These are phyloP conservation scores for Arthrinium puccinioides DNA, from an alignment of 2,329 filamentous ascomycete species.

Conservation along the genomic window DNA sequence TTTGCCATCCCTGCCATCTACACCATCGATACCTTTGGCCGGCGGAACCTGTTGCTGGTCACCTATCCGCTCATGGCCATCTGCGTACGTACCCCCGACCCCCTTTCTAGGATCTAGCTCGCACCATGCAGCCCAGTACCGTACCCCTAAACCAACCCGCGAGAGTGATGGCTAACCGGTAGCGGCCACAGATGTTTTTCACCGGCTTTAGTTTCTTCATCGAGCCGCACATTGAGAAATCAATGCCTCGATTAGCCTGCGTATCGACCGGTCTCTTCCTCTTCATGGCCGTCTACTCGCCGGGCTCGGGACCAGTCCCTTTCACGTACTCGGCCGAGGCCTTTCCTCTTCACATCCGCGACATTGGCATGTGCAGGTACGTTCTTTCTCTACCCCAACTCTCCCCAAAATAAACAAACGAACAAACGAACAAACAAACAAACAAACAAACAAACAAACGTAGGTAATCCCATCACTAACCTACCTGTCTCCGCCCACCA, in stretches of 20 bases:
- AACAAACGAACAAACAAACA: too few relatives aligned
- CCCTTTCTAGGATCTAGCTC: too few relatives aligned
- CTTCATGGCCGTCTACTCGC: slow-evolving; percentile 41
- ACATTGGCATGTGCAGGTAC: slow-evolving; percentile 42
- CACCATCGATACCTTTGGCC: slow-evolving; percentile 62
- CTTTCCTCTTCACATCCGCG: slow-evolving; percentile 54
- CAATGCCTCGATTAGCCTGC: too few relatives aligned
- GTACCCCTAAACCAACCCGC: too few relatives aligned
- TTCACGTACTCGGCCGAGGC: slow-evolving; percentile 61
- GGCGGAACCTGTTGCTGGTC: slow-evolving; percentile 53
- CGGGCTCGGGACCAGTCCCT: slow-evolving; percentile 36
- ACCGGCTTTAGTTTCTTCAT: slow-evolving; percentile 14
- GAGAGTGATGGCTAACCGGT: too few relatives aligned
- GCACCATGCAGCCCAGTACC: too few relatives aligned
- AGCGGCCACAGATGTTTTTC: too few relatives aligned
- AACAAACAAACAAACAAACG: too few relatives aligned
- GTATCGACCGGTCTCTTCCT: slow-evolving; percentile 58
- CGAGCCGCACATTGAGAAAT: slow-evolving; percentile 23
- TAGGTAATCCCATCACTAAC: neutral
- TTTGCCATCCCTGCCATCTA: slow-evolving; percentile 60
- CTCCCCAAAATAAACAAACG: too few relatives aligned
- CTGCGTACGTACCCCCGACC: too few relatives aligned
- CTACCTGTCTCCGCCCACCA: neutral
- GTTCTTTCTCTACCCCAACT: neutral
- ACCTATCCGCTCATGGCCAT: slow-evolving; percentile 60